Percentiles rank a stretch among this genome's conserved stretches.
phyloP scores from a whole-genome alignment of 257 asterid genomes.

The Ajuga chamaepitys region DNA sequence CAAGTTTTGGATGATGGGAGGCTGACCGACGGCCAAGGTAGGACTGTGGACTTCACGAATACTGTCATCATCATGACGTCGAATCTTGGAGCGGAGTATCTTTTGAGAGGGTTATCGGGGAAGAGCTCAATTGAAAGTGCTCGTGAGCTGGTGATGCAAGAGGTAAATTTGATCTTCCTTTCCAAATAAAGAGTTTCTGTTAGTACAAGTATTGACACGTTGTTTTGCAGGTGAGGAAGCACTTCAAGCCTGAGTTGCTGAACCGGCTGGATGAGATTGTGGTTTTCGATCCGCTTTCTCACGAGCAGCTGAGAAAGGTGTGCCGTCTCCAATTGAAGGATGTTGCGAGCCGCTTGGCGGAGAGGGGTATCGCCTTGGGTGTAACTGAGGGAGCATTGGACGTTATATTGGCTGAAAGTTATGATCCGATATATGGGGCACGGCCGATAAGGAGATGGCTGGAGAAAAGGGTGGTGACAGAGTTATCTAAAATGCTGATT shows the following conservation, averaged over 20 bases:
- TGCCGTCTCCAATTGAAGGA: slow-evolving; percentile 79
- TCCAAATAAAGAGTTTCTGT: too few species aligned
- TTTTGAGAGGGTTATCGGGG: slow-evolving; percentile 62
- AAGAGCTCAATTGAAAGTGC: slow-evolving; percentile 66
- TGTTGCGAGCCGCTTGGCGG: slow-evolving; percentile 76
- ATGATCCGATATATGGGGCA: slow-evolving; percentile 92
- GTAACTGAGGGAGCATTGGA: slow-evolving; percentile 71
- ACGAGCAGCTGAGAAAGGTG: slow-evolving; percentile 71
- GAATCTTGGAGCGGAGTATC: slow-evolving; percentile 77
- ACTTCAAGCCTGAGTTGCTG: slow-evolving; percentile 84
- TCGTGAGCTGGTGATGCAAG: slow-evolving; percentile 82
- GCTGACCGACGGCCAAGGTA: slow-evolving; percentile 88
- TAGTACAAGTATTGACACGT: too few species aligned
- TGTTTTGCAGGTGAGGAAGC: slow-evolving; percentile 57
- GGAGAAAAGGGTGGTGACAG: slow-evolving; percentile 79
- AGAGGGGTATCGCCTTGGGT: slow-evolving; percentile 80
- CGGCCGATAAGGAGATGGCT: slow-evolving; percentile 91
- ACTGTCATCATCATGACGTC: slow-evolving; percentile 87
- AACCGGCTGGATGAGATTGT: slow-evolving; percentile 83
- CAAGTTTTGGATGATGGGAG: slow-evolving; percentile 91
- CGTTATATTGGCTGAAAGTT: slow-evolving; percentile 63
- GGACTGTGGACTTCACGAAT: slow-evolving; percentile 77
- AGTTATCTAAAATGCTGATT: slow-evolving; percentile 77
- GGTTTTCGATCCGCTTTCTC: slow-evolving; percentile 84
- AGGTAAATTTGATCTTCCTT: slow-evolving; percentile 24